Evolutionary conservation across 2,329 filamentous ascomycete species (phyloP), one percentile per base, ranked within the genome.

Genomic region (Immersiporthe knoxdaviesiana): DNA sequence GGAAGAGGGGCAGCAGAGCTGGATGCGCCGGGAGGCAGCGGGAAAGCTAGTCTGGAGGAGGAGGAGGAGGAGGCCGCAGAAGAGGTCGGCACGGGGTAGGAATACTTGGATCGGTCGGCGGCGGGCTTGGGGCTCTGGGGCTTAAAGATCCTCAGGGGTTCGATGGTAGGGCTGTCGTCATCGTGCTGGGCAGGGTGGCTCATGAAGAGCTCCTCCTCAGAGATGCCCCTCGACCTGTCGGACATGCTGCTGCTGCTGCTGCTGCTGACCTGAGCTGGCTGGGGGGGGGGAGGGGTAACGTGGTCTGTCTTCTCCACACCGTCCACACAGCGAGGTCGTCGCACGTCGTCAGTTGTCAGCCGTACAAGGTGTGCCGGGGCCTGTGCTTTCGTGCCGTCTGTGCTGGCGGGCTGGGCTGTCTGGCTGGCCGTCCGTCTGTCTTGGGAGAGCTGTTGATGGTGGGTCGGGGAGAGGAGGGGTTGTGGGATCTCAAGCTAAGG

Each of bases 201-300:
- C 80, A 97, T 87, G 82, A 97, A 95, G 83, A 97, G 91, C 85
- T 95, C 93, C 80, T 94, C 91, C 39, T 93, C 91, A 35, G 91
- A 88, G 74, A 90, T 84, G 75, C 91, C 90, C 77, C 90, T 88
- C 74, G 81, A 82, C 71, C 84, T 82, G 74, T 84, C 82, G 80
- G 85, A 87, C 76, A 79, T 79, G 67, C 11, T 39, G 37, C 59
- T 39, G 37, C 59, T 74, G 69, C n/a, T n/a, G n/a, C n/a, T n/a
- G n/a, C n/a, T n/a, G n/a, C n/a, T n/a, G n/a, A n/a, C n/a, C n/a
- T n/a, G n/a, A n/a, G n/a, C n/a, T n/a, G 66, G 66, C 63, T 67
- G 60, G 63, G 41, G 41, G 18, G 44, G 41, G 41, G 16, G 16
- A 12, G 21, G 44, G 21, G 44, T 6, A 21, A 47, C 44, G 44